A percentile compares a stretch with the other conserved stretches of the same genome.
phyloP scores from a whole-genome alignment of 2,329 filamentous ascomycete genomes.

The Ophiostoma sp. region DNA sequence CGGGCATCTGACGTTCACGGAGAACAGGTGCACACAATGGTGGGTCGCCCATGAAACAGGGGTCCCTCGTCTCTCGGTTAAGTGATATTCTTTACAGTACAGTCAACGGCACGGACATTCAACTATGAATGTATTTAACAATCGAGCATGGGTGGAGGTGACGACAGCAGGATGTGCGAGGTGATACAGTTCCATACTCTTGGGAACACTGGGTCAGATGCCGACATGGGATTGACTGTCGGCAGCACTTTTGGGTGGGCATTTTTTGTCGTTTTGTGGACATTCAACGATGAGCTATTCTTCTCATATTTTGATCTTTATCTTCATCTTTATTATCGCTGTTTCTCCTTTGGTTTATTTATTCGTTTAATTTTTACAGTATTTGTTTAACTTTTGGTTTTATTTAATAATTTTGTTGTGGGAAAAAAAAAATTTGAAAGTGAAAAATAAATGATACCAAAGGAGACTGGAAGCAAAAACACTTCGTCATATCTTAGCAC shows the following conservation, averaged over 20 bases:
- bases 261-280: neutral
- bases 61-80: neutral
- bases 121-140: too few relatives aligned
- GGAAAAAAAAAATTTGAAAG: too few relatives aligned
- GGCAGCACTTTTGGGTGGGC: neutral
- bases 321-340: neutral
- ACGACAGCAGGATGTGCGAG: neutral
- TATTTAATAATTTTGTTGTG: too few relatives aligned
- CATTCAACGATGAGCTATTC: neutral
- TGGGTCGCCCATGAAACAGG: slow-evolving; percentile 10
- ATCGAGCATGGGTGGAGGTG: neutral
- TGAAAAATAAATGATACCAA: too few relatives aligned
- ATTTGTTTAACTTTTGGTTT: too few relatives aligned
- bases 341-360: neutral
- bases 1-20: too few relatives aligned
- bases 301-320: neutral
- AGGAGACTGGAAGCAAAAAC: too few relatives aligned
- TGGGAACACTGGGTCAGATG: neutral
- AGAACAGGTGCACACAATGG: neutral
- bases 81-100: neutral
- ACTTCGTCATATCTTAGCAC: neutral
- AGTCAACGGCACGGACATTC: neutral
- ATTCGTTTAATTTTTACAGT: too few relatives aligned
- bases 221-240: neutral
- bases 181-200: neutral